Base-by-base conservation (phyloP, 306 rosid genomes). In the Citrullus mucosospermus region DNA sequence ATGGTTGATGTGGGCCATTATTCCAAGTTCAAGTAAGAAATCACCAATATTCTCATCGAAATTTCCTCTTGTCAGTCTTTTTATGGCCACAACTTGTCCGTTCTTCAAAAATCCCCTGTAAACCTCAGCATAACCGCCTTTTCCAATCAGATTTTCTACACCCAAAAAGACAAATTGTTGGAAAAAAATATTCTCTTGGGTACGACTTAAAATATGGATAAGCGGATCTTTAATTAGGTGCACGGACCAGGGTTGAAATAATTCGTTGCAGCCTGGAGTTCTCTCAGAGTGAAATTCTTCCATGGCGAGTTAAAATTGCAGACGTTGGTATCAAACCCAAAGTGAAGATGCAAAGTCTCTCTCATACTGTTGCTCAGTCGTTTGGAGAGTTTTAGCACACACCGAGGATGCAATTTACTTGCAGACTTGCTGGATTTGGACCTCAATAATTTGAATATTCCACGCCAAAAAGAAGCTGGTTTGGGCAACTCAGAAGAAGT, bases 101-200 rank as follows among this genome's bases (percentile, higher is more conserved):
- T 91, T 87, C 85, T 83, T 78, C 78, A 96, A 80, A 88, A 94
- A 82, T 79, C 99, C 99, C 82, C 80, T 90, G 91, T 87, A 96
- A 51, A 96, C 96, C 78, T 91, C 96, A 57, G 99, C 97, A 89
- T 96, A 93, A 71, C 99, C 99, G 46, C 99, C 99, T 57, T 96
- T 96, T 76, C 99, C 99, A 76, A 96, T 92, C 84, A 90, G 71
- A 81, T 93, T 92, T 53, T 89, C 99, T 96, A 84, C 81, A 88
- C 78, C 39, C 86, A 87, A 84, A 76, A 71, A 6, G 8, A 30
- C 39, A 36, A 36, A 36, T 36, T 36, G 6, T 3, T 36, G 5
- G 39, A 5, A 5, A 36, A 36, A 36, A 36, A 36, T 2, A 39
- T 32, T 32, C 34, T 32, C 34, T 32, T 32, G 34, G 34, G 34